Base-by-base conservation (phyloP, 768 basidiomycete species). In the Lactifluus echinatus region DNA sequence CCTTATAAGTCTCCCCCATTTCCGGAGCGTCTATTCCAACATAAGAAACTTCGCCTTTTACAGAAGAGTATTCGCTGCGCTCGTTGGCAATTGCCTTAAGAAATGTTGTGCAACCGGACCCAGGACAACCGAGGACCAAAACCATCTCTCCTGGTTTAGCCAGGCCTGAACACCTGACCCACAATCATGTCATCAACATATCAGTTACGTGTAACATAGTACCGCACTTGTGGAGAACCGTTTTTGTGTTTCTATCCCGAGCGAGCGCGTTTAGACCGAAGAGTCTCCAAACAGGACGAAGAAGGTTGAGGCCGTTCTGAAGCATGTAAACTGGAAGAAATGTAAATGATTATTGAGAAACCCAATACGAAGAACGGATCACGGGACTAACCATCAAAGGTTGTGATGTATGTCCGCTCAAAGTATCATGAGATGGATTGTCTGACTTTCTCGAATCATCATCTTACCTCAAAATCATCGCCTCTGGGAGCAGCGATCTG, bases 71-170 rank as follows among this genome's bases (percentile, higher is more conserved):
- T 12, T 79, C 85, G 8, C 73, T 74, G 3, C 88, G 78, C 59
- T 84, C 78, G 67, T 93, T 92, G 19, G 93, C 80, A 57, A 95
- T 84, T 0, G 83, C 71, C 70, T 90, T 92, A 21, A 95, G 76
- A 72, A 95, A 92, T 0, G 93, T 88, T 0, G 85, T 82, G 67
- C 93, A 94, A 33, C 92, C 92, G 5, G 88, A 79, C 1, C 86
- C 87, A 4, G 91, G 91, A 53, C 88, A 84, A 19, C 91, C 91
- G 10, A 58, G 52, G 8, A 58, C 52, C 2, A 58, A 33, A 36
- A 47, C 33, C 61, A 62, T 62, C 43, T 62, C 61, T 3, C 61
- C 57, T 15, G 61, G 61, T 44, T 55, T 62, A 24, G 55, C 28
- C 15, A 62, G 19, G 34, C 61, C 61, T 11, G 60, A 61, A n/a